These are phyloP conservation scores for Erodium maritimum DNA, from an alignment of 345 rosid genomes.

Conservation along the genomic window DNA sequence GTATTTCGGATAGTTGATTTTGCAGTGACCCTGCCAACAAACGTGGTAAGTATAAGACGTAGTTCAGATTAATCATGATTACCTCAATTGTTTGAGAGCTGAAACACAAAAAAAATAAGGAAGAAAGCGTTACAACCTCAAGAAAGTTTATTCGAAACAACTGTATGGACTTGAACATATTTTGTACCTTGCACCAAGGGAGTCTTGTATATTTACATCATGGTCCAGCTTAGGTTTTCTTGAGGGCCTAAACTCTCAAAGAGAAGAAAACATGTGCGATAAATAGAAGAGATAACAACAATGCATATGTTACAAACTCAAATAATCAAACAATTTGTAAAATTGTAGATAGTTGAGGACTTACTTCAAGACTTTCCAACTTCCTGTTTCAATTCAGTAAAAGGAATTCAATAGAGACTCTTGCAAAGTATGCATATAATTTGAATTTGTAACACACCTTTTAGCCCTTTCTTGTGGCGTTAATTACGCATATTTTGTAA, in stretches of 20 bases:
- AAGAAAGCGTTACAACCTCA: conserved; percentile 16
- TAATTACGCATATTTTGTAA: conserved; percentile 59
- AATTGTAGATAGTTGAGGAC: conserved; percentile 6
- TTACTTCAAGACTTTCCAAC: conserved; percentile 91
- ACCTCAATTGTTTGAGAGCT: conserved; percentile 74
- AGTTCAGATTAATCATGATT: background rate
- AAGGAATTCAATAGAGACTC: conserved; percentile 11
- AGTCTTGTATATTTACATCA: conserved; percentile 73
- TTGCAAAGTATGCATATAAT: conserved; percentile 6
- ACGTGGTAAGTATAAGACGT: no score
- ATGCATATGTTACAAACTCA: no score
- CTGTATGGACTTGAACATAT: conserved; percentile 8
- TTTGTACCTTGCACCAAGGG: conserved; percentile 59
- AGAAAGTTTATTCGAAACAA: background rate
- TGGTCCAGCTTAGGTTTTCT: conserved; percentile 92
- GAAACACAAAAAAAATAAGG: conserved; percentile 17
- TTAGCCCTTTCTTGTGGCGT: conserved; percentile 90
- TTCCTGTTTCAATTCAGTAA: conserved; percentile 46
- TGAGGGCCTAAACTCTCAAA: conserved; percentile 49
- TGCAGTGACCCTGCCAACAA: conserved; percentile 24
- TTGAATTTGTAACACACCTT: no score
- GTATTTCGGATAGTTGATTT: conserved; percentile 50
- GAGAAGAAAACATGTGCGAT: background rate
- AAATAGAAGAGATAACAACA: no score
- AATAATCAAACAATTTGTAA: background rate